A percentile compares a stretch with the other conserved stretches of the same genome.
phyloP scores from a whole-genome alignment of 768 basidiomycete species.

The Chalciporus piperatus region DNA sequence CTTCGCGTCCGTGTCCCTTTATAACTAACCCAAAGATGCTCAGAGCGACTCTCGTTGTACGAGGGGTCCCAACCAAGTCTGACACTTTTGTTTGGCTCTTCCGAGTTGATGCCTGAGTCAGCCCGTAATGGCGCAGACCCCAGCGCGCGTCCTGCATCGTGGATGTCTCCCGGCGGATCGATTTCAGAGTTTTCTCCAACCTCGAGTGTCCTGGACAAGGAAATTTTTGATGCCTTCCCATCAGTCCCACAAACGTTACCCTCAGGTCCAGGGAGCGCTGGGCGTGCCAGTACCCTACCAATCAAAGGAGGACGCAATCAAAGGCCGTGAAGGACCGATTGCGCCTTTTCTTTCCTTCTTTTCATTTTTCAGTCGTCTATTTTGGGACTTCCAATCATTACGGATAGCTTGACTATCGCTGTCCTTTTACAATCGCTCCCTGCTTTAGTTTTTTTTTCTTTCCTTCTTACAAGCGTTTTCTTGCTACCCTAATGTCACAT shows the following conservation, averaged over 20 bases:
- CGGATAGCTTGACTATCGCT: slow-evolving; percentile 9
- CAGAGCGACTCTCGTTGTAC: slow-evolving; percentile 30
- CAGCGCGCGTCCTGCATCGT: slow-evolving; percentile 39
- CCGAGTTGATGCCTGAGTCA: slow-evolving; percentile 16
- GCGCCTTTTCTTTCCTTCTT: slow-evolving; percentile 1
- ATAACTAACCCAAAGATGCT: slow-evolving; percentile 1
- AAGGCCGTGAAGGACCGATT: slow-evolving; percentile 20
- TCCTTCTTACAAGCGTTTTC: not conserved
- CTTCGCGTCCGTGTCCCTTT: not conserved
- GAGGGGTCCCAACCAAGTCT: slow-evolving; percentile 24
- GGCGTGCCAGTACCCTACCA: slow-evolving; percentile 25
- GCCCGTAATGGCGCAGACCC: slow-evolving; percentile 13
- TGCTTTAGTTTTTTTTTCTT: not conserved
- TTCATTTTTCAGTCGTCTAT: not conserved
- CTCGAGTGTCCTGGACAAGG: slow-evolving; percentile 46
- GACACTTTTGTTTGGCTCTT: slow-evolving; percentile 17
- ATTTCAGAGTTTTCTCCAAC: slow-evolving; percentile 39
- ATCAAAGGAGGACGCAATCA: slow-evolving; percentile 25
- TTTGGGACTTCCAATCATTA: not conserved
- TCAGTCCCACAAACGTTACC: slow-evolving; percentile 57
- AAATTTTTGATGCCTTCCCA: slow-evolving; percentile 71
- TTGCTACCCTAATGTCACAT: slow-evolving; percentile 25
- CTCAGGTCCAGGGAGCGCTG: slow-evolving; percentile 20
- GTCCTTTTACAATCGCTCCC: not conserved
- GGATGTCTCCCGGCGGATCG: slow-evolving; percentile 45